phyloP scores from a whole-genome alignment of 306 rosid species.

The Acmispon strigosus region DNA sequence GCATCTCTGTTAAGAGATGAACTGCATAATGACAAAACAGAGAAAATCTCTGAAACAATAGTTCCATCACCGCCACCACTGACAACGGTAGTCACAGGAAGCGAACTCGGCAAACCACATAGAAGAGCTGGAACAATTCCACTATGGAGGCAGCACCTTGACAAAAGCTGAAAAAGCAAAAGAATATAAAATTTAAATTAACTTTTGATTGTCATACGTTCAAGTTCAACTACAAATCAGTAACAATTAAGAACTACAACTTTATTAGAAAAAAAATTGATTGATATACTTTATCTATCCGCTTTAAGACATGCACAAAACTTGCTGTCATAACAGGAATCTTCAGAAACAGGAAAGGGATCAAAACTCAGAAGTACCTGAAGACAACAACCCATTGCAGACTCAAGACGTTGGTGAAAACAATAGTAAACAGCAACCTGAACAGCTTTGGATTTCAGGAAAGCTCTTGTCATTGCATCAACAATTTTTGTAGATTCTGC shows the following conservation, averaged over 20 bases:
- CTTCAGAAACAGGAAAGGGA: neutral
- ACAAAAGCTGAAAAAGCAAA: slow-evolving; percentile 59
- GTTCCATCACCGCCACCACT: slow-evolving; percentile 97
- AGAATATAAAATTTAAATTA: neutral
- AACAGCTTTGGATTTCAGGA: slow-evolving; percentile 68
- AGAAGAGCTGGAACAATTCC: slow-evolving; percentile 68
- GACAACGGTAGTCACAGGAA: slow-evolving; percentile 84
- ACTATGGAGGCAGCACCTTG: slow-evolving; percentile 71
- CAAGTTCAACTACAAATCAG: neutral
- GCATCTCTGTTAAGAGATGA: slow-evolving; percentile 54
- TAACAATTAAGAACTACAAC: slow-evolving; percentile 1
- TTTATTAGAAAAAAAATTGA: neutral
- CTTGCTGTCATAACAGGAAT: neutral
- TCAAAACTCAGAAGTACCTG: slow-evolving; percentile 49
- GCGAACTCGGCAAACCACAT: slow-evolving; percentile 84
- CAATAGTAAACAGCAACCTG: slow-evolving; percentile 82
- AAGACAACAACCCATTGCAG: slow-evolving; percentile 62
- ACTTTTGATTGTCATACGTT: neutral
- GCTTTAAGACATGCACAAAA: neutral
- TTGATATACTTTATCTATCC: neutral
- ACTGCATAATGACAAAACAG: slow-evolving; percentile 54
- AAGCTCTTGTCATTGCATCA: slow-evolving; percentile 69
- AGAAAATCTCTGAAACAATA: slow-evolving; percentile 73
- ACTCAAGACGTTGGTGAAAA: slow-evolving; percentile 78
- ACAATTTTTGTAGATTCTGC: slow-evolving; percentile 57